Evolutionary conservation across 2,329 filamentous ascomycete species (phyloP).

Genomic region (Venturia carpophila): DNA sequence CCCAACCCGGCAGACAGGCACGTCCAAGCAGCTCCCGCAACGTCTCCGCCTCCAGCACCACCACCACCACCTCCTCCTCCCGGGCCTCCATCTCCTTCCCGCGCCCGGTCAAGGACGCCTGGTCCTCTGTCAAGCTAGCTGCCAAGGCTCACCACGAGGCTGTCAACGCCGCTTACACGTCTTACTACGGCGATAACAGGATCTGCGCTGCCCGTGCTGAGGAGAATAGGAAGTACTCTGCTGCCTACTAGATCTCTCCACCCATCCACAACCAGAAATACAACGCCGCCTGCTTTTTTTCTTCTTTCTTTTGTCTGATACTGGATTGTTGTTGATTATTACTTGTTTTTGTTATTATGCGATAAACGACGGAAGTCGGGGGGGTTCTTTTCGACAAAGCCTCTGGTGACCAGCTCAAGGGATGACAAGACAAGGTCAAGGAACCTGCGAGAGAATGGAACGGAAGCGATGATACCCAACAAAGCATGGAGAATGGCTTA

Average conservation of each 20-base stretch:
- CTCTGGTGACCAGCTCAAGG: conserved; percentile 11
- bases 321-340: too few species aligned
- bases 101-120: conserved; percentile 20
- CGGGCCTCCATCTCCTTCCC: not conserved
- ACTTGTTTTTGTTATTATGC: too few species aligned
- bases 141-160: conserved; percentile 26
- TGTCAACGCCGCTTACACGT: conserved; percentile 23
- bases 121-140: conserved; percentile 23
- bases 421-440: not conserved
- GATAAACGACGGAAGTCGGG: not conserved
- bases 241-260: not conserved
- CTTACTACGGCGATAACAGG: conserved; percentile 23
- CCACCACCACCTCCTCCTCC: not conserved
- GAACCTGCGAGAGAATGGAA: conserved; percentile 13
- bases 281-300: not conserved
- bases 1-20: not conserved
- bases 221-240: not conserved
- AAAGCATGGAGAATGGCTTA: not conserved
- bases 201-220: not conserved
- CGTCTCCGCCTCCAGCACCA: not conserved
- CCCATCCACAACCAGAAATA: not conserved
- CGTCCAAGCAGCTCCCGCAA: not conserved
- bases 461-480: conserved; percentile 12
- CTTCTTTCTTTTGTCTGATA: not conserved
- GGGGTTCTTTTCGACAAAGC: not conserved